Evolutionary conservation across 805 yeast species (phyloP).

Genomic region (Saccharomycopsis vini): DNA sequence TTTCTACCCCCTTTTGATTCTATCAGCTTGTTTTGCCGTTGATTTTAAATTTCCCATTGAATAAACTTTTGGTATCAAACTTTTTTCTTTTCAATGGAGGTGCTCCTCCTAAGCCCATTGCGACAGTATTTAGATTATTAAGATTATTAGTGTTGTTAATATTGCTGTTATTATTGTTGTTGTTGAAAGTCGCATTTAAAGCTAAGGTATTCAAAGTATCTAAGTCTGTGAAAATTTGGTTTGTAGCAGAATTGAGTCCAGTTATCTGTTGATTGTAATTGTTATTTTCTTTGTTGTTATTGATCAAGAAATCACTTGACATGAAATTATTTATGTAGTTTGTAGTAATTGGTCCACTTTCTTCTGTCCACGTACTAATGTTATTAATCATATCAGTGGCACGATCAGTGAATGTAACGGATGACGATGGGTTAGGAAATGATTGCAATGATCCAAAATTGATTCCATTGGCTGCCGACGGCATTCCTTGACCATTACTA

Average conservation of each 20-base stretch:
- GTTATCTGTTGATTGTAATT: not conserved
- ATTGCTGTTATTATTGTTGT: not conserved
- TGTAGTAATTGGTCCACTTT: conserved; percentile 28
- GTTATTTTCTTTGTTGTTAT: not conserved
- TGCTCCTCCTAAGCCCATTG: no score
- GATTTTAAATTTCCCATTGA: conserved; percentile 12
- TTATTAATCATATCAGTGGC: conserved; percentile 54
- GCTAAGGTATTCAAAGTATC: conserved; percentile 21
- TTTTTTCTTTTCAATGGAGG: conserved; percentile 4
- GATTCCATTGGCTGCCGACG: not conserved
- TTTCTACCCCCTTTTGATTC: not conserved
- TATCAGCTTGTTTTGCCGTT: no score
- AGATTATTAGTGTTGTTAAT: not conserved
- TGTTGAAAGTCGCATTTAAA: conserved; percentile 7
- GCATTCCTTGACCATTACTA: no score
- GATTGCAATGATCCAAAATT: no score
- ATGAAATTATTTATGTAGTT: conserved; percentile 16
- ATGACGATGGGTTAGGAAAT: no score
- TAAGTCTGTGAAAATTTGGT: conserved; percentile 10
- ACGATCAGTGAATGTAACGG: conserved; percentile 31
- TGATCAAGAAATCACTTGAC: conserved; percentile 20
- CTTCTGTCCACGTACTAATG: conserved; percentile 53
- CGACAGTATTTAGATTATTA: not conserved
- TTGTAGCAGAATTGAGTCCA: not conserved
- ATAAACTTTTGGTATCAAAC: conserved; percentile 13